Base-by-base conservation (phyloP, 208 protist species). In the Tetramitus jugosus region DNA sequence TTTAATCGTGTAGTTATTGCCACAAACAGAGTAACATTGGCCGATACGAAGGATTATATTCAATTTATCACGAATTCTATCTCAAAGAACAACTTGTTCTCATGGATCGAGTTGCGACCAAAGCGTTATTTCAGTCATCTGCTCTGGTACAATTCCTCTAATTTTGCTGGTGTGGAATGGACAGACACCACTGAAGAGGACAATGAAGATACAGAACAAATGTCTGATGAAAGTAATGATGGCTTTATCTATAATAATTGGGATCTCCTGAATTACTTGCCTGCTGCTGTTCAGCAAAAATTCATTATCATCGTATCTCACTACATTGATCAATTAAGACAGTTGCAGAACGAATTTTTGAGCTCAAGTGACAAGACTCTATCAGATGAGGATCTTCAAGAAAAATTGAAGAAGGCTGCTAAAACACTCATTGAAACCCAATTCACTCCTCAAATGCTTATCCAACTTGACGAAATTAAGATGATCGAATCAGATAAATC, bases 21-120 rank as follows among this genome's bases (percentile, higher is more conserved):
- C 4, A 79, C 77, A 0, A 20, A n/a, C 7, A 71, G 75, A 14
- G 40, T 14, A 2, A 40, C 6, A n/a, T 2, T n/a, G 1, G 29
- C 52, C 39, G n/a, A 60, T 39, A 33, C 75, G 17, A 46, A 20
- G 26, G 26, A 29, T 56, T 64, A 78, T n/a, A n/a, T 14, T 23
- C 4, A 78, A 40, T 64, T 42, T 39, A 14, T 78, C 2, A 35
- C 39, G 2, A 43, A 45, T 37, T 14, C 23, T n/a, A 35, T 78
- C 39, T 60, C 46, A 42, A 35, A 71, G 49, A 35, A 71, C 23
- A 71, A 71, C 26, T 33, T 71, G 7, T 71, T 71, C 23, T 7
- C 35, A 33, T 71, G 64, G 64, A 49, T 71, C 29, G 40, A 71
- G 1, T 35, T 71, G 43, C 39, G 49, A 33, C 4, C 33, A 29